Evolutionary conservation across 106 monocot genomes (phyloP), one percentile per base, ranked within the genome.

Genomic region (Dioscorea dumetorum): DNA sequence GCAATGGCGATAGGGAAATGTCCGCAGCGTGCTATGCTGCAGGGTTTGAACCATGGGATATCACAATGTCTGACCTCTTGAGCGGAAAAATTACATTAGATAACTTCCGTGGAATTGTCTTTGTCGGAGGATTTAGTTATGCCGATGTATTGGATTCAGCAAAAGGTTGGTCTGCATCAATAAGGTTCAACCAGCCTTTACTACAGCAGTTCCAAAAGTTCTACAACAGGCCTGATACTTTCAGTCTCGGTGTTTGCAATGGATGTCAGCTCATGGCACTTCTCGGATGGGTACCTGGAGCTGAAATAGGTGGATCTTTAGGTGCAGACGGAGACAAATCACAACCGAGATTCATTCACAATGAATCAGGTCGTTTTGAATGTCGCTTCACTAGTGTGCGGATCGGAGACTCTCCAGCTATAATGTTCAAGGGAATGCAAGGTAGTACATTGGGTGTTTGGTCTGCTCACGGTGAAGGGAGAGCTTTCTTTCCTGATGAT

Each of bases 241-340:
- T 97, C 73, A 91, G 91, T 72, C 82, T 97, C 66, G 95, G 95
- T 28, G 76, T 97, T 17, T 97, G 95, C 72, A 97, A 97, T 67
- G 95, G 95, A 34, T 97, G 93, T 62, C 95, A 97, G 67, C 84
- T 97, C 15, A 97, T 97, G 95, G 95, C 95, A 49, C 84, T 97
- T 10, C 86, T 97, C 49, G 95, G 95, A n/a, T 97, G 95, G 91
- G 82, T 97, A 6, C 95, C 94, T 19, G 85, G 87, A 22, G 73
- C 68, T 15, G 72, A 77, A 65, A 66, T 70, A 0, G 82, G 72
- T 0, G 76, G 77, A 63, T 59, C 85, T 31, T 56, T 73, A 31
- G 87, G 69, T 19, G 20, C 13, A 67, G 78, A 72, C 33, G 83
- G 77, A 4, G 91, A 91, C 71, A 48, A 70, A n/a, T 79, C 83